phyloP scores from a whole-genome alignment of 495 filamentous ascomycete species.

The Polyplosphaeria fusca region DNA sequence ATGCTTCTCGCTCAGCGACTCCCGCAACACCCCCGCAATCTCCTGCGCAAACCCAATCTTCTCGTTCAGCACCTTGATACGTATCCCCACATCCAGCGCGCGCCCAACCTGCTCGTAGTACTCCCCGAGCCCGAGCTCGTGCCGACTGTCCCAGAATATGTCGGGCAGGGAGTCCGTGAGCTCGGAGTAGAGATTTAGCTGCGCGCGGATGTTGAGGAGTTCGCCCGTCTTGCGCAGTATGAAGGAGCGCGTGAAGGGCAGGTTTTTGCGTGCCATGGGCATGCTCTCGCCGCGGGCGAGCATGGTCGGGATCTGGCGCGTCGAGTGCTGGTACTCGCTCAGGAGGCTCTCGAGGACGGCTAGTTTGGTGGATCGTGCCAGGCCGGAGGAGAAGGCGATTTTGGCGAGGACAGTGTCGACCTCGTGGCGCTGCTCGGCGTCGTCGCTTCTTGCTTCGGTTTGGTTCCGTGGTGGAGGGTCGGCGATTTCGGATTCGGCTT shows the following conservation, averaged over 20 bases:
- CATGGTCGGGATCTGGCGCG: slow-evolving; percentile 68
- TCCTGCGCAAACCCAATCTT: slow-evolving; percentile 98
- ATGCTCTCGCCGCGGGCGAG: slow-evolving; percentile 59
- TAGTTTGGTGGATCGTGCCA: slow-evolving; percentile 93
- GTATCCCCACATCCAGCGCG: slow-evolving; percentile 85
- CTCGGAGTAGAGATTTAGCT: slow-evolving; percentile 95
- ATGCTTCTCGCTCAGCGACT: slow-evolving; percentile 86
- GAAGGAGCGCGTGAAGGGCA: slow-evolving; percentile 70
- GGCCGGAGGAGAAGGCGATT: slow-evolving; percentile 90
- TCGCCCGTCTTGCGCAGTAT: slow-evolving; percentile 93
- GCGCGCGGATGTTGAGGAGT: slow-evolving; percentile 82
- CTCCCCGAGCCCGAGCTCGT: slow-evolving; percentile 78
- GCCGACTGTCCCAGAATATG: slow-evolving; percentile 90
- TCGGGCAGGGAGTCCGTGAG: slow-evolving; percentile 93
- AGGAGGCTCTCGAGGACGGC: slow-evolving; percentile 88
- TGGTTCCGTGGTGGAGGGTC: background rate
- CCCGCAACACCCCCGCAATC: slow-evolving; percentile 83
- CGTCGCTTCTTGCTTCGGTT: slow-evolving; percentile 33
- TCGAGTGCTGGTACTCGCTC: slow-evolving; percentile 78
- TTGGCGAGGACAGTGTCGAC: slow-evolving; percentile 83
- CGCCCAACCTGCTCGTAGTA: slow-evolving; percentile 93
- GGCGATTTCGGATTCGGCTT: slow-evolving; percentile 33
- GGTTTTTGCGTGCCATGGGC: slow-evolving; percentile 21
- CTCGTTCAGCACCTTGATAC: slow-evolving; percentile 89
- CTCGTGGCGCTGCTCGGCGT: slow-evolving; percentile 38